These are phyloP conservation scores for Phyllosticta capitalensis DNA, from an alignment of 2,329 filamentous ascomycete species.

Conservation along the genomic window DNA sequence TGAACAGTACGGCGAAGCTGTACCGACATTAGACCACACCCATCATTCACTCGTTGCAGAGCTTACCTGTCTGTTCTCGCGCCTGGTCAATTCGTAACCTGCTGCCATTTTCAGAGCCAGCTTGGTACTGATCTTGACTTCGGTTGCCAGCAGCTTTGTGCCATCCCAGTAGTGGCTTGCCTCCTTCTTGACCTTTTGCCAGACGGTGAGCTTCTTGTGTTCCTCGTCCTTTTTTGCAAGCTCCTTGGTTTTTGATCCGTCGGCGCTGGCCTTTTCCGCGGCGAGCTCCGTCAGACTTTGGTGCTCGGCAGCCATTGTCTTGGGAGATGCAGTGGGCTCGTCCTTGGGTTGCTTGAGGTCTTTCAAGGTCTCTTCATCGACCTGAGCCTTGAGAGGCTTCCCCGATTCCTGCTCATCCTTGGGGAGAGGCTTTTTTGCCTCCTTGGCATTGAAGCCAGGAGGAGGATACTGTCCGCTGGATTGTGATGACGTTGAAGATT, in stretches of 20 bases:
- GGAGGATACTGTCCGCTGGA: constrained; percentile 55
- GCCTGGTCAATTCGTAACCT: constrained; percentile 88
- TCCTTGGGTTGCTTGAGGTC: constrained; percentile 25
- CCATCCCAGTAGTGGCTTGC: constrained; percentile 95
- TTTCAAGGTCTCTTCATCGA: constrained; percentile 16
- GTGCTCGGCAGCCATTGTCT: constrained; percentile 39
- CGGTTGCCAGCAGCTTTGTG: constrained; percentile 84
- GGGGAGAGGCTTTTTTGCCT: constrained; percentile 75
- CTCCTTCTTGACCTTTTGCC: constrained; percentile 93
- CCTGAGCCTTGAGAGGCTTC: constrained; percentile 15
- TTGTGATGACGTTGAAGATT: constrained; percentile 43
- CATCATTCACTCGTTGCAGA: background rate
- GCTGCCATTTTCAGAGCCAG: constrained; percentile 95
- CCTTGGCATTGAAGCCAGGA: constrained; percentile 81
- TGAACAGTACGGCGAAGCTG: constrained; percentile 81
- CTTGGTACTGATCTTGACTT: constrained; percentile 85
- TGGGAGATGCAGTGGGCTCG: constrained; percentile 34
- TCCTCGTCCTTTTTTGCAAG: constrained; percentile 57
- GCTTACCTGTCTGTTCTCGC: constrained; percentile 73
- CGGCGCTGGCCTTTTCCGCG: constrained; percentile 45
- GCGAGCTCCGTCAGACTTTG: constrained; percentile 53
- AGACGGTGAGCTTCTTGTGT: constrained; percentile 76
- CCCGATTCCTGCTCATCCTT: constrained; percentile 39
- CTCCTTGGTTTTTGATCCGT: constrained; percentile 45
- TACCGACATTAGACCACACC: background rate